Conservation (phyloP, 352 stramenopile species). For the Phytophthora foliorum region DNA sequence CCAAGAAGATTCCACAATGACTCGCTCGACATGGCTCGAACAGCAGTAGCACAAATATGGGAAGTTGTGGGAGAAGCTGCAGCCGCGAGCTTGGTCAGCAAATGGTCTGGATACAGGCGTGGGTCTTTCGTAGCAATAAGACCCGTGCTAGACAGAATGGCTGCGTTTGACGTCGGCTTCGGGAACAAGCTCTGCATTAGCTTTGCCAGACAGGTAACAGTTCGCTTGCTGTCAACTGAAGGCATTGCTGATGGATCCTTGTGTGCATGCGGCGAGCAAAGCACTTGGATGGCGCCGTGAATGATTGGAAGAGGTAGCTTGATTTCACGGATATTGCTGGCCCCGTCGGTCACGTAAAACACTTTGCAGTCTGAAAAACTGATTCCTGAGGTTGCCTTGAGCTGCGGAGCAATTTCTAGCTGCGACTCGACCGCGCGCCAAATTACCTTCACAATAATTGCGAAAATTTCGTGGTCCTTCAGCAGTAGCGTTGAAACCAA, state of each 20-base stretch:
- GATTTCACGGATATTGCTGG: slow-evolving; percentile 78
- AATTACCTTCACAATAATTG: slow-evolving; percentile 74
- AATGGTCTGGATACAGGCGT: slow-evolving; percentile 70
- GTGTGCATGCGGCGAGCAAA: slow-evolving; percentile 64
- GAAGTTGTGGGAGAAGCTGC: slow-evolving; percentile 49
- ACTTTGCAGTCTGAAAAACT: slow-evolving; percentile 85
- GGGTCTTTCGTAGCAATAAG: slow-evolving; percentile 83
- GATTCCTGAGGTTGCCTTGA: slow-evolving; percentile 61
- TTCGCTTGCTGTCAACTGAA: slow-evolving; percentile 15
- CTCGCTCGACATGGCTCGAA: slow-evolving; percentile 66
- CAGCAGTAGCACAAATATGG: slow-evolving; percentile 62
- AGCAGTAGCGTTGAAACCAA: slow-evolving; percentile 76
- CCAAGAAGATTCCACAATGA: slow-evolving; percentile 68
- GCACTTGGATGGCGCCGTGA: slow-evolving; percentile 72
- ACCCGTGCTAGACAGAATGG: slow-evolving; percentile 72
- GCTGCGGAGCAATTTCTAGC: slow-evolving; percentile 56
- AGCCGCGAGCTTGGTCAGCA: slow-evolving; percentile 72
- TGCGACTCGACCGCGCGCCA: slow-evolving; percentile 79
- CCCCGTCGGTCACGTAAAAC: slow-evolving; percentile 77
- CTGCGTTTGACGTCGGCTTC: slow-evolving; percentile 52
- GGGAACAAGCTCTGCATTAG: slow-evolving; percentile 76
- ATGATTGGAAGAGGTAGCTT: slow-evolving; percentile 77
- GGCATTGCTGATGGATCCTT: slow-evolving; percentile 19
- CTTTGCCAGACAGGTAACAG: slow-evolving; percentile 36
- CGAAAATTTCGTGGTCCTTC: slow-evolving; percentile 63